phyloP scores from a whole-genome alignment of 2,329 filamentous ascomycete species.

The Amauroascus niger region DNA sequence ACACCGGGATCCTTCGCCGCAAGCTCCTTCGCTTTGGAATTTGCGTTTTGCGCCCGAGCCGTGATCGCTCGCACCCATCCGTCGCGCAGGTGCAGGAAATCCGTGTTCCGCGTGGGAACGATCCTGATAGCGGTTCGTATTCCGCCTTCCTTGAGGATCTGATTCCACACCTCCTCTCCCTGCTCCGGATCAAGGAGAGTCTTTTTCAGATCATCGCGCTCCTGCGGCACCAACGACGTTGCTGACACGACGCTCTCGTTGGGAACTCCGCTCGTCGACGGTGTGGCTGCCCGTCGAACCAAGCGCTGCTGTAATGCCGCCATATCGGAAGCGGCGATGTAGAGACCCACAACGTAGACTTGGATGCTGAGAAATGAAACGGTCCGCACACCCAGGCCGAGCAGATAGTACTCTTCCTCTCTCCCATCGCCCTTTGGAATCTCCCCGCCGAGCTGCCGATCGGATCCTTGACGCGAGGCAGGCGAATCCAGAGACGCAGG shows the following conservation, averaged over 20 bases:
- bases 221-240: constrained; percentile 70
- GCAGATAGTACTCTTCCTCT: constrained; percentile 67
- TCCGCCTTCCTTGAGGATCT: constrained; percentile 54
- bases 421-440: constrained; percentile 34
- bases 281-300: constrained; percentile 54
- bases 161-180: constrained; percentile 65
- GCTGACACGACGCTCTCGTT: constrained; percentile 53
- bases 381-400: constrained; percentile 77
- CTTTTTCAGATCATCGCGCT: constrained; percentile 63
- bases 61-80: constrained; percentile 82
- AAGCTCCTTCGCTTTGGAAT: constrained; percentile 38
- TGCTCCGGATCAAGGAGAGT: constrained; percentile 59
- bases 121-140: constrained; percentile 74
- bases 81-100: constrained; percentile 86
- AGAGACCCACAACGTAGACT: constrained; percentile 90
- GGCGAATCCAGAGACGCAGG: constrained; percentile 36
- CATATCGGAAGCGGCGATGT: constrained; percentile 76
- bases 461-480: constrained; percentile 28
- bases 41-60: constrained; percentile 53
- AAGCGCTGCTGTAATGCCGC: constrained; percentile 68
- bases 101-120: constrained; percentile 83
- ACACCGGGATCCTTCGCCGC: constrained; percentile 37
- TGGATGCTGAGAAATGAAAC: constrained; percentile 85
- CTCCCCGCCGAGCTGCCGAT: constrained; percentile 30
- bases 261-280: constrained; percentile 22